phyloP scores from a whole-genome alignment of 768 basidiomycete species.

The Pulveroboletus frians region DNA sequence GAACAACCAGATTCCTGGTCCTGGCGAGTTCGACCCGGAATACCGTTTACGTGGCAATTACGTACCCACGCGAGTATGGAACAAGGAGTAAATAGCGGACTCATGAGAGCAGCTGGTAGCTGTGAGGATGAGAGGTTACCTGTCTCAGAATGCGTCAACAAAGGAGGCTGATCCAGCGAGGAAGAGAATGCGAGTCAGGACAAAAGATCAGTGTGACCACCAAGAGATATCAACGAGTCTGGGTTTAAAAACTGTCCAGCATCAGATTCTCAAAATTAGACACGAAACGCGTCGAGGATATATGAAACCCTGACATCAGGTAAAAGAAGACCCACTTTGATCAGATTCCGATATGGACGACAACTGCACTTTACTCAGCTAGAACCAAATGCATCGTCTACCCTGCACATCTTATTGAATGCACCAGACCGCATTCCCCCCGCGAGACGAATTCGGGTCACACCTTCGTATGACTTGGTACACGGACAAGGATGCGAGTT shows the following conservation, averaged over 20 bases:
- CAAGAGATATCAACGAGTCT: too few relatives aligned
- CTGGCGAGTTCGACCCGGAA: not conserved
- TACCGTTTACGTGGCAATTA: not conserved
- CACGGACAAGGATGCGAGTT: not conserved
- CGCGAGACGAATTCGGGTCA: too few relatives aligned
- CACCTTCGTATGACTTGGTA: not conserved
- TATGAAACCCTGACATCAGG: not conserved
- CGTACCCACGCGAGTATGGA: too few relatives aligned
- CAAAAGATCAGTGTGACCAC: too few relatives aligned
- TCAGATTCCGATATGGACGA: not conserved
- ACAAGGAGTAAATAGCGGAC: too few relatives aligned
- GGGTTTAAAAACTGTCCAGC: too few relatives aligned
- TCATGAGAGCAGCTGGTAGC: too few relatives aligned
- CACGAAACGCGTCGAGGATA: not conserved
- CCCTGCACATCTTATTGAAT: conserved; percentile 1
- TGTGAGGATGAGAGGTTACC: not conserved
- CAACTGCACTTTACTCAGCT: not conserved
- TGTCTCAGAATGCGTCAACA: too few relatives aligned
- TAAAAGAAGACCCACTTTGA: not conserved
- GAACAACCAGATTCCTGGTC: too few relatives aligned
- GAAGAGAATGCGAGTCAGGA: too few relatives aligned
- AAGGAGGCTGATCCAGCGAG: too few relatives aligned
- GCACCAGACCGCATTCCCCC: not conserved
- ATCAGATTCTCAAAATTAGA: not conserved
- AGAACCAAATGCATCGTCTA: not conserved